phyloP scores from a whole-genome alignment of 108 stramenopile species.

The Cylindrotheca closterium region DNA sequence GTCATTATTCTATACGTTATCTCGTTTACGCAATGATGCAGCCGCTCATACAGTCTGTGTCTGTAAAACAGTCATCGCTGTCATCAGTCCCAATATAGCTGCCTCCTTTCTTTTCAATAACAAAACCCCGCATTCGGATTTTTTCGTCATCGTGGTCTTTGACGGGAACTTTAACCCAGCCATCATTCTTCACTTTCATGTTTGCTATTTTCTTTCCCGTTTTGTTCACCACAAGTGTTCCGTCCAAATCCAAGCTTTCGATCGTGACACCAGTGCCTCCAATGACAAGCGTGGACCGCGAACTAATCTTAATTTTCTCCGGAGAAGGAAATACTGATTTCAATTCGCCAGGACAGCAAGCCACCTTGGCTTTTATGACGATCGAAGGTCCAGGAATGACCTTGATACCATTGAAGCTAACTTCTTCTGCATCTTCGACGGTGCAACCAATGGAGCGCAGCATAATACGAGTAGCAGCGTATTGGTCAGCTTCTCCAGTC shows the following conservation, averaged over 20 bases:
- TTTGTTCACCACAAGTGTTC: constrained; percentile 69
- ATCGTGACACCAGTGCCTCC: constrained; percentile 69
- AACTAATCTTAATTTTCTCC: constrained; percentile 71
- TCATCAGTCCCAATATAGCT: constrained; percentile 13
- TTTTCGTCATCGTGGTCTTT: constrained; percentile 43
- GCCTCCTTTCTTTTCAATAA: constrained; percentile 35
- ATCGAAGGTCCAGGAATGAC: constrained; percentile 74
- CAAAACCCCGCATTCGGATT: constrained; percentile 80
- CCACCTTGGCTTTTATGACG: constrained; percentile 78
- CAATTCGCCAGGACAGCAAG: constrained; percentile 63
- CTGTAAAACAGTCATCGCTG: too few relatives aligned
- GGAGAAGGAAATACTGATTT: constrained; percentile 67
- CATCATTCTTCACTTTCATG: constrained; percentile 68
- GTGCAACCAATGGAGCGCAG: constrained; percentile 71
- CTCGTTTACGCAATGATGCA: too few relatives aligned
- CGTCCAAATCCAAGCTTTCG: constrained; percentile 84
- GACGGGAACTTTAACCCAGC: constrained; percentile 55
- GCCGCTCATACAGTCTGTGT: too few relatives aligned
- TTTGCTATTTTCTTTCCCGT: constrained; percentile 55
- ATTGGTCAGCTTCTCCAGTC: constrained; percentile 93
- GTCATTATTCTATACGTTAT: too few relatives aligned
- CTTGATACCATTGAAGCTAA: constrained; percentile 58
- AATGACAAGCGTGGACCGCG: constrained; percentile 78
- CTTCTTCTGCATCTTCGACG: constrained; percentile 50
- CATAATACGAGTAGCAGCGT: constrained; percentile 54